A percentile compares a stretch with the other conserved stretches of the same genome.
These are phyloP conservation scores for Phyllosticta ampelicida DNA, from an alignment of 2,329 filamentous ascomycete genomes.

Conservation along the genomic window DNA sequence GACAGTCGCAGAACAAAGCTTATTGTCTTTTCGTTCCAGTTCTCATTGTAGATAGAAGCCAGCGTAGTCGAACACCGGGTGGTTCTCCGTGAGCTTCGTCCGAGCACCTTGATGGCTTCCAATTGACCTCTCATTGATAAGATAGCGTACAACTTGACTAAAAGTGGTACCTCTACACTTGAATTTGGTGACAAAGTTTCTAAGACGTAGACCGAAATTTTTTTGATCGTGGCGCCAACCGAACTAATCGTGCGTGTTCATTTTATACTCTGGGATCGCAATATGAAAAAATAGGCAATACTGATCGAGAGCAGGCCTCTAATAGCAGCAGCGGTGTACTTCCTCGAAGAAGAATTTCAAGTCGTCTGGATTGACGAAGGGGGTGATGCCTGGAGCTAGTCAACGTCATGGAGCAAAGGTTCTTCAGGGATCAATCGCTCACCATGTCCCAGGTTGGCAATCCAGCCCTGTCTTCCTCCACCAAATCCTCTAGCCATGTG, in stretches of 20 bases:
- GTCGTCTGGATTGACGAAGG: conserved; percentile 86
- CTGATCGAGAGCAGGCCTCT: not conserved
- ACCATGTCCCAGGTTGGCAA: conserved; percentile 94
- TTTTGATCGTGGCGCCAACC: not conserved
- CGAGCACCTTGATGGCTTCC: not conserved
- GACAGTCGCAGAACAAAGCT: not conserved
- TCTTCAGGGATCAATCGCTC: conserved; percentile 24
- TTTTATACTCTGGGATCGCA: not conserved
- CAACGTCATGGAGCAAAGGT: not conserved
- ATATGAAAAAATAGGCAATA: not conserved
- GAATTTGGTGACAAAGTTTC: not conserved
- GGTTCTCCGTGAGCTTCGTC: not conserved
- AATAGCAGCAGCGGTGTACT: conserved; percentile 47
- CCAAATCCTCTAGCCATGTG: conserved; percentile 80
- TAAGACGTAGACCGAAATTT: too few species aligned
- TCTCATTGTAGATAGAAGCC: not conserved
- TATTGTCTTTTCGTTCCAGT: not conserved
- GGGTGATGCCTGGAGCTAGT: conserved; percentile 62
- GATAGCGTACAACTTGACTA: not conserved
- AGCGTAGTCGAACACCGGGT: not conserved
- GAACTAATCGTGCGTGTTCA: not conserved
- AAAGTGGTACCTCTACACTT: not conserved
- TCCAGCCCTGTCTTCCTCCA: conserved; percentile 83
- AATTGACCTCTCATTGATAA: not conserved
- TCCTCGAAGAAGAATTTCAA: conserved; percentile 91